Base-by-base conservation (phyloP, 768 basidiomycete genomes). In the Mycena haematopus region DNA sequence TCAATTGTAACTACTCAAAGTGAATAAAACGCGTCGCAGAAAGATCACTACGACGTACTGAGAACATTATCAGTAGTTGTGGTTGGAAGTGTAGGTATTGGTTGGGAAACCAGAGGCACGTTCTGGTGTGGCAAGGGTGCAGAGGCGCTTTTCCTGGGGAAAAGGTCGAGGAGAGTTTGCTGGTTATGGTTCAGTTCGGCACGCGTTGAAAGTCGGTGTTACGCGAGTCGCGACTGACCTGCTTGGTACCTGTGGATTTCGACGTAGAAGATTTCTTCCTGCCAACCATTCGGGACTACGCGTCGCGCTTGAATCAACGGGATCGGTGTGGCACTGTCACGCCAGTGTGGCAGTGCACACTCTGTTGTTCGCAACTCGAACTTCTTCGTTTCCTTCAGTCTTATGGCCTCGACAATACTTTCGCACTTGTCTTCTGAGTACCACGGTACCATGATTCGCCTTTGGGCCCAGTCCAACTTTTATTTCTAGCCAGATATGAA, bases 401-500 rank as follows among this genome's bases (percentile, higher is more conserved):
- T 15, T 29, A 54, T 62, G 45, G 27, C 50, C 27, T 42, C 59
- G 25, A 15, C 25, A 6, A 17, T n/a, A n/a, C n/a, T 47, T 6
- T 82, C 70, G 44, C 66, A 62, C 61, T 67, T 83, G 15, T 76
- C 82, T 3, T 65, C 74, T 29, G 79, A 83, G 66, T 82, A 84
- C 65, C 72, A 78, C 33, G 80, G 82, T 78, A 68, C 46, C 17
- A n/a, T 15, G 8, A 33, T 36, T 35, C 11, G 9, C 38, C 40
- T 57, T 64, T 22, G 13, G n/a, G 21, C 22, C 47, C 7, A 13
- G 10, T 17, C 36, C 44, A 27, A 17, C 22, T 42, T n/a, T 44
- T 56, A 58, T 35, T 25, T 49, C 33, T n/a, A 31, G 47, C 19
- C 59, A 91, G 89, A 86, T 60, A 72, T 88, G 70, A 91, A 91